Evolutionary conservation across 2,329 filamentous ascomycete genomes (phyloP).

Genomic region (Calonectria pteridis): DNA sequence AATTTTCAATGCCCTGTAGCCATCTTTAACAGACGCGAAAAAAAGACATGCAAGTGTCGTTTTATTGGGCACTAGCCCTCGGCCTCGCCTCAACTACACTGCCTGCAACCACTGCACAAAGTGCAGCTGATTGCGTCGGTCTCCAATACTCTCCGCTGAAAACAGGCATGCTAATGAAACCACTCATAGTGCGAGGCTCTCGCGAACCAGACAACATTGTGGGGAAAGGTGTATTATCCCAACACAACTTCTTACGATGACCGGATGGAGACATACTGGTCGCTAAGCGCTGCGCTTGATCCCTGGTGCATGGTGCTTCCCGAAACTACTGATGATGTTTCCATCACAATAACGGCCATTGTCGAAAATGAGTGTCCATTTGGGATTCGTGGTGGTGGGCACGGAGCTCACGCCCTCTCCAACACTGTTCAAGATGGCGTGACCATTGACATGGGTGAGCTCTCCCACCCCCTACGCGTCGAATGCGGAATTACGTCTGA

Average conservation of each 20-base stretch:
- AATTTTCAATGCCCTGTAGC: too few relatives aligned
- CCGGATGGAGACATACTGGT: neutral
- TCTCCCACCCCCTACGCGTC: accelerated
- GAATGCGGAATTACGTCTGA: neutral
- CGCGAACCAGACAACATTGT: neutral
- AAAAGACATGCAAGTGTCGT: neutral
- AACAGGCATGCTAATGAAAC: neutral
- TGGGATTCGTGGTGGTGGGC: neutral
- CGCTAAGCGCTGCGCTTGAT: neutral
- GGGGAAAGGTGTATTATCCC: neutral
- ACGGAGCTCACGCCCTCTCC: neutral
- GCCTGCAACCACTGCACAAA: neutral
- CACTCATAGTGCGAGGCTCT: neutral
- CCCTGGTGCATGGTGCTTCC: neutral
- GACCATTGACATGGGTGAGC: neutral
- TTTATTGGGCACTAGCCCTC: neutral
- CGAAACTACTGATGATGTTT: neutral
- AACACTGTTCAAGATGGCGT: neutral
- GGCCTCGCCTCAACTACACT: neutral
- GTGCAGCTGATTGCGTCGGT: neutral
- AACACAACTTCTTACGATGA: neutral
- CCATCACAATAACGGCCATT: neutral
- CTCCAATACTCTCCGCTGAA: too few relatives aligned
- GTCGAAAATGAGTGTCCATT: neutral
- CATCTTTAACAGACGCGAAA: neutral